Evolutionary conservation across 2,329 filamentous ascomycete genomes (phyloP).

Genomic region (Monosporascus sp.): DNA sequence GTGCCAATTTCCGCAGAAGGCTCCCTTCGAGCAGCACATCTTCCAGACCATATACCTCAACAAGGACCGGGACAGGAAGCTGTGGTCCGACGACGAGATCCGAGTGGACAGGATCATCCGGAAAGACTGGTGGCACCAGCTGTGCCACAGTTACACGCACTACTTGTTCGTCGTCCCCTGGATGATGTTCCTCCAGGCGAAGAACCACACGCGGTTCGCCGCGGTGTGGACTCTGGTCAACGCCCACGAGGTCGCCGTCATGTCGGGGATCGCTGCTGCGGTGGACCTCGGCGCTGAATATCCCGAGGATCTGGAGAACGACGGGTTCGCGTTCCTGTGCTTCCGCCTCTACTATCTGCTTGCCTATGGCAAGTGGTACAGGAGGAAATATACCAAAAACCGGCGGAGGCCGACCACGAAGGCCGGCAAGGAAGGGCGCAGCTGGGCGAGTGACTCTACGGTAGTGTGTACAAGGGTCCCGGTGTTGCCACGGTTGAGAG

Average conservation of each 20-base stretch:
- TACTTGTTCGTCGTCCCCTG: slow-evolving; percentile 58
- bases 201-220: slow-evolving; percentile 55
- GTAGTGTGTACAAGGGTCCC: slow-evolving; percentile 55
- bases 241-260: slow-evolving; percentile 62
- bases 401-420: slow-evolving; percentile 13
- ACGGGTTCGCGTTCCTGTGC: slow-evolving; percentile 54
- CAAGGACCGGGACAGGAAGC: slow-evolving; percentile 46
- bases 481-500: slow-evolving; percentile 50
- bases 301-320: slow-evolving; percentile 57
- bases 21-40: slow-evolving; percentile 32
- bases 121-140: slow-evolving; percentile 59
- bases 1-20: slow-evolving; percentile 53
- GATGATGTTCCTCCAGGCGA: slow-evolving; percentile 62
- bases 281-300: slow-evolving; percentile 63
- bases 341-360: slow-evolving; percentile 60
- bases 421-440: slow-evolving; percentile 43
- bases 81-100: slow-evolving; percentile 52
- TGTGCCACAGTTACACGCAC: slow-evolving; percentile 55
- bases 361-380: slow-evolving; percentile 58
- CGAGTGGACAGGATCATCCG: slow-evolving; percentile 49
- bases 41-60: slow-evolving; percentile 53
- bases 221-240: slow-evolving; percentile 63
- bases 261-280: slow-evolving; percentile 63
- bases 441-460: slow-evolving; percentile 54
- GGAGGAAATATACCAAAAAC: slow-evolving; percentile 26